phyloP scores from a whole-genome alignment of 192 early-diverging fungal species.

The Funneliformis mosseae region DNA sequence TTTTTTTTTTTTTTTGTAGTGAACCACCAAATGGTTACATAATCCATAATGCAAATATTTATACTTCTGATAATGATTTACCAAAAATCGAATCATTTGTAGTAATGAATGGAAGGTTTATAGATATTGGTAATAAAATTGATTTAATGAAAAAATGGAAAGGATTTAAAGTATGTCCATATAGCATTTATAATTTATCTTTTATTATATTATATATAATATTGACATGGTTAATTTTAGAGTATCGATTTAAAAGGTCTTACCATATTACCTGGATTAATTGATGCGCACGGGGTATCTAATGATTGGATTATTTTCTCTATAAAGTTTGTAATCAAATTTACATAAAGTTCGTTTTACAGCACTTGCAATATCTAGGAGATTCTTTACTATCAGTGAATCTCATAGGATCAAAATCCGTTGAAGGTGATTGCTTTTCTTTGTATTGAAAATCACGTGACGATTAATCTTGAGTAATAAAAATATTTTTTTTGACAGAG shows the following conservation, averaged over 20 bases:
- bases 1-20: neutral
- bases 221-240: neutral
- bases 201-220: neutral
- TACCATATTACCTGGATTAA: conserved; percentile 52
- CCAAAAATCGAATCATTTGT: conserved; percentile 40
- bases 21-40: conserved; percentile 31
- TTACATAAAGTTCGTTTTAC: neutral
- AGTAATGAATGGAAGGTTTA: conserved; percentile 44
- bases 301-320: neutral
- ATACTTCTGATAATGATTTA: conserved; percentile 43
- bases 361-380: conserved; percentile 52
- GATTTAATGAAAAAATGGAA: conserved; percentile 31
- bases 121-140: conserved; percentile 40
- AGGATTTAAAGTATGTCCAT: neutral
- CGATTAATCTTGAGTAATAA: neutral
- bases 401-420: conserved; percentile 15
- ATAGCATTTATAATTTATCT: neutral
- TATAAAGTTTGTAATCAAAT: neutral
- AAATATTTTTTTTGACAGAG: neutral
- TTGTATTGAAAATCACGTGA: neutral
- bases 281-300: conserved; percentile 56
- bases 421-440: neutral
- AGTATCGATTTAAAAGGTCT: conserved; percentile 36
- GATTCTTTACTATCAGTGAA: conserved; percentile 17
- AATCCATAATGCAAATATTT: conserved; percentile 45